Conservation (phyloP, 768 basidiomycete genomes). For the Xerocomus spinulosus region DNA sequence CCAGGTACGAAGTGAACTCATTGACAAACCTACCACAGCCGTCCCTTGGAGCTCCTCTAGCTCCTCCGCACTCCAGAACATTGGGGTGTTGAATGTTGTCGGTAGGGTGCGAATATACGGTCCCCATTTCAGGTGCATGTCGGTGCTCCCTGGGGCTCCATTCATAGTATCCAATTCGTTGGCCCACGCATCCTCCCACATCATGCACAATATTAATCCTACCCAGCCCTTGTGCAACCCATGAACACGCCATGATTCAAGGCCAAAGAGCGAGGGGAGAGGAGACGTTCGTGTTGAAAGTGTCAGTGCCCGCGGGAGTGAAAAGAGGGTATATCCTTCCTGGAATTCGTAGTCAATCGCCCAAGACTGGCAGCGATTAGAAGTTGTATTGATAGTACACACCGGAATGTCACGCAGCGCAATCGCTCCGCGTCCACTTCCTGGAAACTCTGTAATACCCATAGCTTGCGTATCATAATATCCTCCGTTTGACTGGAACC, state of each 20-base stretch:
- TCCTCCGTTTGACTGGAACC: slow-evolving; percentile 56
- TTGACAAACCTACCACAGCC: slow-evolving; percentile 71
- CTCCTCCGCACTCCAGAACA: slow-evolving; percentile 86
- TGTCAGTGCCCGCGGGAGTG: slow-evolving; percentile 71
- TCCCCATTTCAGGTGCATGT: slow-evolving; percentile 16
- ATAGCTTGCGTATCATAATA: slow-evolving; percentile 43
- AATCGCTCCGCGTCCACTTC: slow-evolving; percentile 67
- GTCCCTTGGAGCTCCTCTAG: slow-evolving; percentile 75
- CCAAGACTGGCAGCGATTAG: neutral
- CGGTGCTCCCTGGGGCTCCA: slow-evolving; percentile 4
- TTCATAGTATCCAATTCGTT: slow-evolving; percentile 49
- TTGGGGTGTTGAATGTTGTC: slow-evolving; percentile 74
- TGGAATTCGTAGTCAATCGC: slow-evolving; percentile 26
- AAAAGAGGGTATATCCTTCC: slow-evolving; percentile 75
- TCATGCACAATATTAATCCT: slow-evolving; percentile 87
- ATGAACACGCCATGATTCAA: slow-evolving; percentile 57
- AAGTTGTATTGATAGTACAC: slow-evolving; percentile 11
- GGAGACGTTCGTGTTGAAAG: slow-evolving; percentile 75
- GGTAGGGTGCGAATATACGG: slow-evolving; percentile 49
- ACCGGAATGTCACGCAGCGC: slow-evolving; percentile 75
- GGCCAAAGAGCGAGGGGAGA: slow-evolving; percentile 57
- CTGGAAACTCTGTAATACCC: slow-evolving; percentile 43
- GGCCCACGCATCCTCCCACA: slow-evolving; percentile 84
- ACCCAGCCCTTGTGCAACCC: slow-evolving; percentile 74
- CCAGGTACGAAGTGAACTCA: neutral